Base-by-base conservation (phyloP, 345 rosid genomes). In the Luvunga scandens region DNA sequence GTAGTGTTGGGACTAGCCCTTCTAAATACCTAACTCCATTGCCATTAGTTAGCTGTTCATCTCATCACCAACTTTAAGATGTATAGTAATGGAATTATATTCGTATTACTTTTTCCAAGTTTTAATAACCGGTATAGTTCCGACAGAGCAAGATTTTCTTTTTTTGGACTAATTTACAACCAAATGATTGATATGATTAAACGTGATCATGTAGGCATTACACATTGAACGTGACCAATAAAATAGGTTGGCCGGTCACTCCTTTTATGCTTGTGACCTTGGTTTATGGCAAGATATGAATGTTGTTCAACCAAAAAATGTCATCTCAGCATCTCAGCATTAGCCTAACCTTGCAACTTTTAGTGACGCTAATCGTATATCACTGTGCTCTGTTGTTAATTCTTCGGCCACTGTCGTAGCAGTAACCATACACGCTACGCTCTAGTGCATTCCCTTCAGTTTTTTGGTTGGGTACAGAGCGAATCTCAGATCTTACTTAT, bases 121-220 rank as follows among this genome's bases (percentile, higher is more conserved):
- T 31, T 56, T 21, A 30, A 56, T 45, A 72, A 34, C 27, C 18
- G 30, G 57, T 25, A 38, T 36, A 25, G 19, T 63, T 39, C 77
- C 67, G 27, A 70, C 34, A 57, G 45, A 72, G 64, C 36, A 48
- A 30, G 45, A 53, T 72, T 72, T 72, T 57, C 28, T 53, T 39
- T 74, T 34, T 38, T 39, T 62, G 64, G 66, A 72, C 22, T 16
- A 72, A 63, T 60, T 75, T 45, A 75, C 42, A 33, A 53, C 72
- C 61, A 53, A 75, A 50, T 75, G 64, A 66, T 75, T n/a, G 31
- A 66, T 33, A 42, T 63, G 60, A 75, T 75, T 45, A 62, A 62
- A 75, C 69, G 4, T 42, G 63, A 75, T 42, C 61, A 42, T 24
- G 28, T 63, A 39, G 2, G 30, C 42, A 31, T 18, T 14, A 53